These are phyloP conservation scores for Aegilops sharonensis DNA, from an alignment of 176 grass and related monocot genomes.

Conservation along the genomic window DNA sequence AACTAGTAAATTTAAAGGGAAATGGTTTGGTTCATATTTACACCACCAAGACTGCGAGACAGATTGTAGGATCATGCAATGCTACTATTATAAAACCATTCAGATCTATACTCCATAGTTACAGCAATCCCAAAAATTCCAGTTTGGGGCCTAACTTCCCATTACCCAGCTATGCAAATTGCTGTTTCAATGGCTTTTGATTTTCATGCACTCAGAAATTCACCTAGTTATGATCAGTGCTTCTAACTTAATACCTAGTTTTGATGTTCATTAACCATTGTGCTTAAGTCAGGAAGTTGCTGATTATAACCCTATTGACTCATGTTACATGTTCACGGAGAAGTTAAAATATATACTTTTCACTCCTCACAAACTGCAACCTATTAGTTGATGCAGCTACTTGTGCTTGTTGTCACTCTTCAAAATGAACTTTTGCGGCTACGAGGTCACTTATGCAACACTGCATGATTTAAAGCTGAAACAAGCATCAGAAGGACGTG, in stretches of 20 bases:
- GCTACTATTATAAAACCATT: neutral
- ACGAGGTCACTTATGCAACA: neutral
- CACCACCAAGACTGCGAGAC: neutral
- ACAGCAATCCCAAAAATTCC: neutral
- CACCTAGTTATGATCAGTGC: neutral
- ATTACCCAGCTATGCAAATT: neutral
- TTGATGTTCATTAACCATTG: neutral
- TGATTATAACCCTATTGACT: neutral
- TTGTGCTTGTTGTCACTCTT: neutral
- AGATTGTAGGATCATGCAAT: neutral
- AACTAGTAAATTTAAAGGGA: slow-evolving; percentile 7
- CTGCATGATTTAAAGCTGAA: slow-evolving; percentile 16
- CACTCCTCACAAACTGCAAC: neutral
- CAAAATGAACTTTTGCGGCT: neutral
- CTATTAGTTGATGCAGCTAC: neutral
- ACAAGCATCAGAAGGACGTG: neutral
- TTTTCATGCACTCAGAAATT: neutral
- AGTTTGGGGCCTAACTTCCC: neutral
- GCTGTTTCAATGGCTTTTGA: neutral
- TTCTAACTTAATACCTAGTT: neutral
- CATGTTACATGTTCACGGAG: neutral
- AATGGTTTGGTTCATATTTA: neutral
- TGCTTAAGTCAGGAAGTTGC: neutral
- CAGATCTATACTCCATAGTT: neutral
- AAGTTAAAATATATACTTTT: neutral